These are phyloP conservation scores for Punica granatum DNA, from an alignment of 345 rosid genomes.

Conservation along the genomic window DNA sequence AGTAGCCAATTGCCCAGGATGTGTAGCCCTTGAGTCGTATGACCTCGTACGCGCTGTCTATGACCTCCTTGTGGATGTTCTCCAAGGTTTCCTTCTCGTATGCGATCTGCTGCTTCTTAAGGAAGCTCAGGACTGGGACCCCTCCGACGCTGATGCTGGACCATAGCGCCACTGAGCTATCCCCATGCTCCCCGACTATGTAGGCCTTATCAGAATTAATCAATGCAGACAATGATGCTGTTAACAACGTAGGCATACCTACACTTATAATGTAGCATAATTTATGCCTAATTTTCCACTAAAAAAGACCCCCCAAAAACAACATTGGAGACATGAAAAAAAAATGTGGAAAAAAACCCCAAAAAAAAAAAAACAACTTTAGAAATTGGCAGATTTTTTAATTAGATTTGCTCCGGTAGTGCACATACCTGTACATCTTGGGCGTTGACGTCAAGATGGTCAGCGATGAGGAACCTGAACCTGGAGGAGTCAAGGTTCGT, in stretches of 20 bases:
- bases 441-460: conserved; percentile 89
- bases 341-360: too few species aligned
- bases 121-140: conserved; percentile 74
- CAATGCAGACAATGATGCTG: neutral
- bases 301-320: too few species aligned
- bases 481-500: conserved; percentile 89
- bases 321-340: too few species aligned
- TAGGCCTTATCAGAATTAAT: conserved; percentile 42
- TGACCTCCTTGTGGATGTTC: conserved; percentile 59
- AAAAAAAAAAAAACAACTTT: neutral
- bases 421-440: conserved; percentile 83
- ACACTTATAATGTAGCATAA: too few species aligned
- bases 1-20: conserved; percentile 97
- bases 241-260: neutral
- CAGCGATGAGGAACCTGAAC: conserved; percentile 82
- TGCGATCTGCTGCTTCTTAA: conserved; percentile 59
- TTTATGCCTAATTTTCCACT: too few species aligned
- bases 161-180: conserved; percentile 95
- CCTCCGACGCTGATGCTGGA: conserved; percentile 93
- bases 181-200: conserved; percentile 93
- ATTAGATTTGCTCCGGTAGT: neutral
- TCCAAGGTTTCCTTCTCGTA: conserved; percentile 77
- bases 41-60: conserved; percentile 74
- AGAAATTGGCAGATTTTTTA: neutral
- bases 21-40: conserved; percentile 87